phyloP scores from a whole-genome alignment of 148 eudicot genomes.

The Fagopyrum tataricum region DNA sequence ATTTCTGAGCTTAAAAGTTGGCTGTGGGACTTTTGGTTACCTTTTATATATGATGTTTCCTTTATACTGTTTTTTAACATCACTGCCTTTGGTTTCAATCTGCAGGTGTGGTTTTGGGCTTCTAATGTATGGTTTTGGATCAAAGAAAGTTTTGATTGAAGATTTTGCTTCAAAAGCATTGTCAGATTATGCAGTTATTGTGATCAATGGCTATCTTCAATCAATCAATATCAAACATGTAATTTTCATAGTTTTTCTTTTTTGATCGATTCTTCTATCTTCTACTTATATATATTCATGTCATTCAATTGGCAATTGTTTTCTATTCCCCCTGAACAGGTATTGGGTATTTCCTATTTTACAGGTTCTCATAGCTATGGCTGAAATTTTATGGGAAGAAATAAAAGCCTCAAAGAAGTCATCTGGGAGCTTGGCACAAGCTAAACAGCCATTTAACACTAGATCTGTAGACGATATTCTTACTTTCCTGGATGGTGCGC shows the following conservation, averaged over 20 bases:
- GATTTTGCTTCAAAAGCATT: slow-evolving; percentile 85
- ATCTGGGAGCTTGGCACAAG: slow-evolving; percentile 33
- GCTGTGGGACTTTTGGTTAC: background rate
- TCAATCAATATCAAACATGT: slow-evolving; percentile 94
- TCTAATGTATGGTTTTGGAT: slow-evolving; percentile 96
- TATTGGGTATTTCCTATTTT: slow-evolving; percentile 8
- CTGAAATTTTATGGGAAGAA: slow-evolving; percentile 78
- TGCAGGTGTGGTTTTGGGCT: slow-evolving; percentile 85
- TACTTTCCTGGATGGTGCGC: slow-evolving; percentile 58
- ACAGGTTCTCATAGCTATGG: slow-evolving; percentile 59
- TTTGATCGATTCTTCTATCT: background rate
- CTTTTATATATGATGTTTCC: background rate
- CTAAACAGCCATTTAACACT: slow-evolving; percentile 52
- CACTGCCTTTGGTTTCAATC: background rate
- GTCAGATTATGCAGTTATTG: slow-evolving; percentile 59
- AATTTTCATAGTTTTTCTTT: background rate
- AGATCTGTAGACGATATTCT: slow-evolving; percentile 65
- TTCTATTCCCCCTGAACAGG: background rate
- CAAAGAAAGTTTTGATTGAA: slow-evolving; percentile 80
- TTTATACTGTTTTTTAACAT: background rate
- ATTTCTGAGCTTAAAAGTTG: background rate
- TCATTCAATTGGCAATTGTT: background rate
- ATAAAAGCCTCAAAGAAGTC: slow-evolving; percentile 38
- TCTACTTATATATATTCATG: background rate
- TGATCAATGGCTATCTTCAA: slow-evolving; percentile 87